phyloP scores from a whole-genome alignment of 164 flowering plant species.

The Buxus sempervirens region DNA sequence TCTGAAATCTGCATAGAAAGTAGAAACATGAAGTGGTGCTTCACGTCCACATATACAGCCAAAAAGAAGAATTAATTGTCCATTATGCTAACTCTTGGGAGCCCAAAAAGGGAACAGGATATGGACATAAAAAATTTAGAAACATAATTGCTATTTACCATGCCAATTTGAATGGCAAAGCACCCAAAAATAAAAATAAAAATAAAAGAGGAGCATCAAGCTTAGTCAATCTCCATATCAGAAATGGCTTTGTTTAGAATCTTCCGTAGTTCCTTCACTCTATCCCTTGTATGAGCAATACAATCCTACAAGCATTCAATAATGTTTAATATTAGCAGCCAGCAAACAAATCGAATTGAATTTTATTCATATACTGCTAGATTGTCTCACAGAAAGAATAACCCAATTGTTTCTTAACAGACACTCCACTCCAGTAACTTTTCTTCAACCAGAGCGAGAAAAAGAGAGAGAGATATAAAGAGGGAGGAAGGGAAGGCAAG shows the following conservation, averaged over 20 bases:
- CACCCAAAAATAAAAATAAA: not conserved
- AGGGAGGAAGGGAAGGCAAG: too few relatives aligned
- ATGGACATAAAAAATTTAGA: not conserved
- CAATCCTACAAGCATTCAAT: conserved; percentile 58
- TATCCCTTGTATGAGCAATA: conserved; percentile 58
- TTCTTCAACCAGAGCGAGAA: not conserved
- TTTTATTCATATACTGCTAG: too few relatives aligned
- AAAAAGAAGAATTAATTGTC: not conserved
- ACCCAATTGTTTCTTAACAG: not conserved
- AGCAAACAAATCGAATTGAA: not conserved
- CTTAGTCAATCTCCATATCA: conserved; percentile 70
- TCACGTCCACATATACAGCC: too few relatives aligned
- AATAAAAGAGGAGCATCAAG: not conserved
- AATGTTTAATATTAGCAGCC: conserved; percentile 1
- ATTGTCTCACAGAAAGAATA: not conserved
- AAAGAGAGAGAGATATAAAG: too few relatives aligned
- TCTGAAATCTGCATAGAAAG: too few relatives aligned
- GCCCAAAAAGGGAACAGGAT: not conserved
- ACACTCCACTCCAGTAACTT: not conserved
- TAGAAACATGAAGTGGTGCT: too few relatives aligned
- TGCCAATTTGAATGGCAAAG: not conserved
- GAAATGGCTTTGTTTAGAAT: conserved; percentile 58
- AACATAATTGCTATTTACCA: conserved; percentile 1
- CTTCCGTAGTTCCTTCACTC: conserved; percentile 61
- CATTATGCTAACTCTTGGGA: not conserved